Conservation (phyloP, 768 basidiomycete species). For the Leccinum rimulosum region DNA sequence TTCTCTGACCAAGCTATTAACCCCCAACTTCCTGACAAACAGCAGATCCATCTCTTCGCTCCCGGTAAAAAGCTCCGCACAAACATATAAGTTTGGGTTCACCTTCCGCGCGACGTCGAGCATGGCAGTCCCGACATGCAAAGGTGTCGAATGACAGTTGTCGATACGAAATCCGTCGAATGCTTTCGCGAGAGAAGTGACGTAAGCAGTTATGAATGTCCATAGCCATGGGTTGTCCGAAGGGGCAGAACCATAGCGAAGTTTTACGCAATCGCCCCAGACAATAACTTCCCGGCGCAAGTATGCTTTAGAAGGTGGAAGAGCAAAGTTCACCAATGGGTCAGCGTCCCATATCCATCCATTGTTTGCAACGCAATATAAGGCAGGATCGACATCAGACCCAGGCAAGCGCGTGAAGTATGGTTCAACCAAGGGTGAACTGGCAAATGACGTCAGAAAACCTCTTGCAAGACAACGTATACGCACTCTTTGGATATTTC, state of each 20-base stretch:
- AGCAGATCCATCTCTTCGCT: slow-evolving; percentile 89
- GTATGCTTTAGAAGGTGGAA: slow-evolving; percentile 90
- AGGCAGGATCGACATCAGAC: slow-evolving; percentile 46
- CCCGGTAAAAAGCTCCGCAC: slow-evolving; percentile 96
- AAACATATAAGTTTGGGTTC: slow-evolving; percentile 93
- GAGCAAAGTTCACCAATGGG: slow-evolving; percentile 91
- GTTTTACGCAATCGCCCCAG: slow-evolving; percentile 98
- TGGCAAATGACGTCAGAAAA: slow-evolving; percentile 31
- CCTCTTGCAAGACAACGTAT: not conserved
- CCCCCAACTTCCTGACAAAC: slow-evolving; percentile 88
- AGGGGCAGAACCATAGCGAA: slow-evolving; percentile 84
- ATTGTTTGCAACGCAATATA: slow-evolving; percentile 91
- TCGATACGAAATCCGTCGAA: slow-evolving; percentile 98
- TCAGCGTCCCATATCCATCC: slow-evolving; percentile 99
- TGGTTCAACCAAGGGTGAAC: slow-evolving; percentile 80
- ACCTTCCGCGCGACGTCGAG: slow-evolving; percentile 87
- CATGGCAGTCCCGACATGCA: slow-evolving; percentile 93
- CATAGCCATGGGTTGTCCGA: slow-evolving; percentile 92
- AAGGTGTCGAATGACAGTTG: slow-evolving; percentile 96
- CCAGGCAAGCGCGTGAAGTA: slow-evolving; percentile 88
- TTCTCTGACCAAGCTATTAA: slow-evolving; percentile 93
- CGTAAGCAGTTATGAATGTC: slow-evolving; percentile 86
- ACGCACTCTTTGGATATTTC: slow-evolving; percentile 73
- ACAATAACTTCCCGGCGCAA: slow-evolving; percentile 94
- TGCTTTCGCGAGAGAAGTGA: slow-evolving; percentile 69